Base-by-base conservation (phyloP, 805 yeast genomes). In the Saturnispora sanitii region DNA sequence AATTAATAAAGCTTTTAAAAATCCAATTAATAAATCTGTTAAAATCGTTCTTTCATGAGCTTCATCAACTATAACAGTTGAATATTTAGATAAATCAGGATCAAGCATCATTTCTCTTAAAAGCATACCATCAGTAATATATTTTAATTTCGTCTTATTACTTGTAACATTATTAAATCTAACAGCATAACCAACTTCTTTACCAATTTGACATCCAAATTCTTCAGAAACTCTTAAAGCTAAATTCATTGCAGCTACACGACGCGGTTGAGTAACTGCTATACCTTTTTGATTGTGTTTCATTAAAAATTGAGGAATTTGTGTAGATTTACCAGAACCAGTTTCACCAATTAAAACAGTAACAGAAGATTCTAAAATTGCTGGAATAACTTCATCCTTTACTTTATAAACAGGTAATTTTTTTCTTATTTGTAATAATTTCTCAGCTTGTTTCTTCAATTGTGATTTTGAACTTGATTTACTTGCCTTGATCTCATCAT, bases 301-400 rank as follows among this genome's bases (percentile, higher is more conserved):
- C 61, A 83, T 73, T n/a, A 90, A 56, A 49, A 90, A 80, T 56
- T 90, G 97, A 0, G 98, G 97, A 35, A 90, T 79, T 64, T 90
- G 98, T 0, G 98, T 90, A 3, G 97, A 88, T 57, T 90, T 90
- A 67, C 97, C 97, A 6, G 95, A 85, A 61, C 98, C 98, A 0
- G 98, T 90, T 56, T 90, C 97, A 61, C 97, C 97, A 55, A 92
- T 82, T 16, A 90, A 68, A 1, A 90, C 76, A 0, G 88, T 77
- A 4, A 87, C 94, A 46, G 72, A 78, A 51, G 79, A 73, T 9
- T 62, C 45, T 3, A 61, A 43, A 2, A 90, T 54, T 46, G 76
- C 73, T 8, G 69, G 62, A 45, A 82, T 55, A 15, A 90, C 71
- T 40, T 75, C 70, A 33, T 74, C 77, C 50, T 75, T 75, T 46